phyloP scores from a whole-genome alignment of 2,329 filamentous ascomycete genomes.

The Venturiaceae sp. region DNA sequence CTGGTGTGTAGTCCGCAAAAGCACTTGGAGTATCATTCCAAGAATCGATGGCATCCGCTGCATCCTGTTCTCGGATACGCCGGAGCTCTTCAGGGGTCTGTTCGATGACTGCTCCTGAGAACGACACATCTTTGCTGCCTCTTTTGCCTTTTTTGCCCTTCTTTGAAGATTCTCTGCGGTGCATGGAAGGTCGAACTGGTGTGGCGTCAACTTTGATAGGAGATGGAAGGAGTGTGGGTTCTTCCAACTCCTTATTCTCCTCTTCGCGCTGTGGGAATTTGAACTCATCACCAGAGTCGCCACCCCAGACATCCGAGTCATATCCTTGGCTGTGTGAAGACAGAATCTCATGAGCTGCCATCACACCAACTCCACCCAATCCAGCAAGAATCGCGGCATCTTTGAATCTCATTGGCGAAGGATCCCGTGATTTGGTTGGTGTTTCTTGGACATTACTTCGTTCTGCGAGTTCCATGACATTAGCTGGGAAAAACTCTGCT shows the following conservation, averaged over 20 bases:
- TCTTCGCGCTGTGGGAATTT: not conserved
- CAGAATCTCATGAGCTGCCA: constrained; percentile 7
- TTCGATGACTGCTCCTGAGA: not conserved
- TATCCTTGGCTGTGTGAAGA: constrained; percentile 1
- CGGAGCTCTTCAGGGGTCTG: not conserved
- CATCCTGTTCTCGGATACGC: constrained; percentile 3
- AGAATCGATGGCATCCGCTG: constrained; percentile 3
- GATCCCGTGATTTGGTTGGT: not conserved
- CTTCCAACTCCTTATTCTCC: not conserved
- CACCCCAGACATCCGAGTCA: not conserved
- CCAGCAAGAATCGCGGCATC: constrained; percentile 3
- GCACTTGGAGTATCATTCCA: constrained; percentile 1
- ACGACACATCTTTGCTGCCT: not conserved
- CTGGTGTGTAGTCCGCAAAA: constrained; percentile 11
- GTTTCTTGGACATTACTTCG: not conserved
- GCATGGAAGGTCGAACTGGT: constrained; percentile 11
- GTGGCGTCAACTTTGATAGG: constrained; percentile 10
- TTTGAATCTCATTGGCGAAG: not conserved
- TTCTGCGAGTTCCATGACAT: not conserved
- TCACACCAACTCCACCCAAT: constrained; percentile 4
- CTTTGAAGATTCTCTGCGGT: constrained; percentile 18
- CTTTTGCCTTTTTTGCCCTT: constrained; percentile 17
- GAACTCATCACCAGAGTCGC: not conserved
- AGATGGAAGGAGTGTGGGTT: constrained; percentile 3
- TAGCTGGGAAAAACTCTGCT: constrained; percentile 29